phyloP scores from a whole-genome alignment of 805 yeast species.

The Metschnikowia aberdeeniae region DNA sequence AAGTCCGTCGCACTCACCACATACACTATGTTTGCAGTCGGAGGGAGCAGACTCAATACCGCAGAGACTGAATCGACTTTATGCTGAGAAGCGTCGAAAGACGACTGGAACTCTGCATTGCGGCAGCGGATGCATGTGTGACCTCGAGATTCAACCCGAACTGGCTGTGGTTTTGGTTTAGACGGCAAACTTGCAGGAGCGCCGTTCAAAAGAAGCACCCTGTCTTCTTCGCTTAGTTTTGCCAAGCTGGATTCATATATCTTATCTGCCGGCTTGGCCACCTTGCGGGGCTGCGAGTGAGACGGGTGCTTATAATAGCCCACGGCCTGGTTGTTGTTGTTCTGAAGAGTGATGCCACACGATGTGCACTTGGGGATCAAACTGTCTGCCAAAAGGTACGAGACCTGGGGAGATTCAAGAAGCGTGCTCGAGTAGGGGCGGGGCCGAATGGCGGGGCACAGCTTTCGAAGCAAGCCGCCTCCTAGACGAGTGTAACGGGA shows the following conservation, averaged over 20 bases:
- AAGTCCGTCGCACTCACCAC: conserved; percentile 68
- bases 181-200: conserved; percentile 1
- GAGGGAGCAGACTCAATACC: conserved; percentile 36
- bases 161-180: background rate
- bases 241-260: conserved; percentile 19
- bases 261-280: conserved; percentile 16
- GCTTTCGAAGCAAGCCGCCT: background rate
- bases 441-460: background rate
- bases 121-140: conserved; percentile 54
- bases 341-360: conserved; percentile 57
- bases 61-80: conserved; percentile 21
- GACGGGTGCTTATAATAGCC: conserved; percentile 41
- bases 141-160: background rate
- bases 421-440: background rate
- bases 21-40: conserved; percentile 47
- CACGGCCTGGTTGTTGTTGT: conserved; percentile 24
- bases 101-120: conserved; percentile 44
- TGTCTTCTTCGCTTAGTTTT: conserved; percentile 25
- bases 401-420: conserved; percentile 5
- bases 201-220: conserved; percentile 22
- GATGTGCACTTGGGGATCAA: conserved; percentile 40
- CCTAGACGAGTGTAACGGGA: background rate
- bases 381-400: conserved; percentile 13
- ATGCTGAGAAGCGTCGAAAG: conserved; percentile 29
- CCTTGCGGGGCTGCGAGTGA: background rate